These are phyloP conservation scores for Suillus weaverae DNA, from an alignment of 768 basidiomycete genomes.

Conservation along the genomic window DNA sequence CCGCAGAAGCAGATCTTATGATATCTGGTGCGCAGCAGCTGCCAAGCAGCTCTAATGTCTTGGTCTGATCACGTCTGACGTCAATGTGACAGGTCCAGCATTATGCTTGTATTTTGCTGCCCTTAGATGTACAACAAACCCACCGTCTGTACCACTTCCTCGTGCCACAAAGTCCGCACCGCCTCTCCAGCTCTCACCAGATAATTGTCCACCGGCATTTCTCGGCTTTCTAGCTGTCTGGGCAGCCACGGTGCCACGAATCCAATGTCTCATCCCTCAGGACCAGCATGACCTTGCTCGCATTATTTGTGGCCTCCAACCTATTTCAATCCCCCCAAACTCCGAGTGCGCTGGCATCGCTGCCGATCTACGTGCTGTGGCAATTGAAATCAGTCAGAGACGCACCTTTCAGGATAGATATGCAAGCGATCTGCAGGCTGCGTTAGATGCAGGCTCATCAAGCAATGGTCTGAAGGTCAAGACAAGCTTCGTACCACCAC, in stretches of 20 bases:
- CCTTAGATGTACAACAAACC: constrained; percentile 67
- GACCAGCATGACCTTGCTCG: constrained; percentile 82
- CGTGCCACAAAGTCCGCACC: constrained; percentile 45
- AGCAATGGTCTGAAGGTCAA: constrained; percentile 39
- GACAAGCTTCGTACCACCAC: constrained; percentile 72
- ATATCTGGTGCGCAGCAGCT: constrained; percentile 62
- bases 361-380: constrained; percentile 80
- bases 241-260: constrained; percentile 61
- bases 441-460: constrained; percentile 59
- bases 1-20: constrained; percentile 83
- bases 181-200: constrained; percentile 58
- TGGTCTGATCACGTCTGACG: neutral
- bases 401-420: constrained; percentile 83
- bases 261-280: constrained; percentile 62
- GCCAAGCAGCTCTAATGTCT: neutral
- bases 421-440: constrained; percentile 72
- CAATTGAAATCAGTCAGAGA: constrained; percentile 84
- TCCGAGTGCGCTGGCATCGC: constrained; percentile 58
- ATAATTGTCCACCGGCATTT: constrained; percentile 73
- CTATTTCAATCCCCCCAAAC: constrained; percentile 41
- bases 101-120: constrained; percentile 86
- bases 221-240: constrained; percentile 70
- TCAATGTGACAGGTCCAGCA: constrained; percentile 57
- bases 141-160: constrained; percentile 81
- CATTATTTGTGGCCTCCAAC: constrained; percentile 63